Evolutionary conservation across 345 rosid genomes (phyloP), one percentile per base, ranked within the genome.

Genomic region (Psidium guajava): DNA sequence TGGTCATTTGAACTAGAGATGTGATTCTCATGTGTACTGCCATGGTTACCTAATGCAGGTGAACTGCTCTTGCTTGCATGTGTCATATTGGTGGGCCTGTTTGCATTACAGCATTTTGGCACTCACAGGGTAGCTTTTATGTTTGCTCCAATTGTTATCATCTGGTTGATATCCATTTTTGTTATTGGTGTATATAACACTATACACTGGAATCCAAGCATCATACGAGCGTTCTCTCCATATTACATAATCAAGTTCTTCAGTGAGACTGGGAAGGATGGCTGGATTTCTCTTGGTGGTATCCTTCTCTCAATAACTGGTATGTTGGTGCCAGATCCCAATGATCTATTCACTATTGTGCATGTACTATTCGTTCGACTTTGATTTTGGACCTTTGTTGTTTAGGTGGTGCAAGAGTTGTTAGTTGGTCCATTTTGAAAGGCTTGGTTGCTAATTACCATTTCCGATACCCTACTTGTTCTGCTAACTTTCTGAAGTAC

Each of bases 201-300:
- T 55, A 86, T 96, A 84, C 59, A 49, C 86, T 96, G 98, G 96
- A 94, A 96, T 85, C 99, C 99, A 32, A 92, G 83, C 89, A 92
- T 96, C 85, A 74, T 94, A 82, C 86, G 53, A 86, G 99, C 99
- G 21, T 2, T 96, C 84, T 96, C 98, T 58, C 99, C 99, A 18
- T 82, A 86, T 89, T 95, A 95, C 86, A 92, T 96, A 83, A 88
- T 94, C 88, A 93, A 90, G 85, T 95, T 92, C 93, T 96, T 96
- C 88, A 85, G 69, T 54, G 85, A 87, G 89, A 92, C 94, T 81
- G 98, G 98, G 64, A 91, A 88, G 89, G 94, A 95, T 85, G 98
- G 98, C 85, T 96, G 99, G 99, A 91, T 95, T 89, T 96, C 99
- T 86, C 98, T 96, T 69, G 99, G 98, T 85, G 99, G 99, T 69